Evolutionary conservation across 331 rosid species (phyloP), one percentile per base, ranked within the genome.

Genomic region (Erythrophleum ivorense): DNA sequence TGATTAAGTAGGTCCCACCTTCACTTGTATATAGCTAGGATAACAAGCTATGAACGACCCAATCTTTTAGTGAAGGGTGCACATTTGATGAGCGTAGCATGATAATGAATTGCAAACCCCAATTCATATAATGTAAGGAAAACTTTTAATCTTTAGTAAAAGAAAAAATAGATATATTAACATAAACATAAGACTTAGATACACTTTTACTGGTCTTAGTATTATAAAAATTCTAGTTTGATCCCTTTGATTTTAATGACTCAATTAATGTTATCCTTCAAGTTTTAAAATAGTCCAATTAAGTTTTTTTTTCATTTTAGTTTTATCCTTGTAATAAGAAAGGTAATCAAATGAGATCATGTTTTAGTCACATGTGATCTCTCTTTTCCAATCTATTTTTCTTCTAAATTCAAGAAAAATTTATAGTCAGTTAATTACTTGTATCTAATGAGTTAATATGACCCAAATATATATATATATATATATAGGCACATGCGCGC

Each of bases 1-100:
- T 76, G 87, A 79, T 85, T 54, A 75, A 80, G 52, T 69, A 53
- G 89, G 88, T 43, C 89, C 89, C 66, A 75, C 49, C 45, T 69
- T 80, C 79, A 31, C 83, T 73, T 58, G 29, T 45, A 36, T 40
- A 50, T 80, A 43, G 43, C 72, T 24, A 45, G 40, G 4, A 24
- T 24, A 24, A 36, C 40, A 60, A 60, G 40, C 24, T 14, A 41
- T 63, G 62, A 7, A 63, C 72, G 80, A 6, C 64, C 55, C 78
- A 55, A 66, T 68, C 80, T 67, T 57, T 69, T 68, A 58, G 16
- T 34, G 79, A 77, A 68, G 82, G 77, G 76, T 13, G 36, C 43
- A 7, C 7, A 55, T 71, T 73, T 77, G 67, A 71, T 68, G 59
- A 83, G 73, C 82, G 75, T 43, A 64, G 69, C 84, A 59, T 73